Base-by-base conservation (phyloP, 305 asterid genomes). In the Fraxinus baroniana region DNA sequence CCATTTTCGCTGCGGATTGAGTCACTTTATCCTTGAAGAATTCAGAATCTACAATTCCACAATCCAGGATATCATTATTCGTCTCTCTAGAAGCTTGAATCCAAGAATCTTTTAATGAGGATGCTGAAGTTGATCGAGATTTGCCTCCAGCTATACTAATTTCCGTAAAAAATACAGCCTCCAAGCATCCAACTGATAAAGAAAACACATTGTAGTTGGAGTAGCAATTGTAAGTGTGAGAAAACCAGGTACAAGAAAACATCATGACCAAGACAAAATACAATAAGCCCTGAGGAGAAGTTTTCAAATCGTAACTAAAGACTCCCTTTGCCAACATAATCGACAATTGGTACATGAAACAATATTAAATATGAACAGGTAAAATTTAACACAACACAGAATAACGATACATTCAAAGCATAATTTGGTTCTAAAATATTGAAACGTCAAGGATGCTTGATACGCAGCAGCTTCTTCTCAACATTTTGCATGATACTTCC, bases 91-190 rank as follows among this genome's bases (percentile, higher is more conserved):
- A 90, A 62, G 94, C 95, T 90, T 89, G 87, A 76, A 86, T 83
- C 97, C 99, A 95, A 75, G 87, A 85, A 60, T 80, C 87, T 83
- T 86, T 90, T 83, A 92, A 86, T 10, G 78, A 80, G 78, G 95
- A 90, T 49, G 93, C 88, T 78, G 96, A 86, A 85, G 94, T 86
- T 75, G 89, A 87, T 70, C 97, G 93, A 62, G 88, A 88, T 81
- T 82, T 90, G 80, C 86, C 94, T 84, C 98, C 97, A 74, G 99
- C 94, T 82, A 94, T 91, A 79, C 87, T 86, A 72, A 89, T 89
- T 91, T 90, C 94, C 7, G 96, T 85, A 74, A 93, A 86, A 86
- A 92, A 82, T 79, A 91, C 94, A 52, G 95, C 97, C 76, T 91
- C 93, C 93, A 94, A 83, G 83, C 87, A 83, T 78, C 87, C 85